Conservation (phyloP, 331 rosid genomes). For the Dryas integrifolia region DNA sequence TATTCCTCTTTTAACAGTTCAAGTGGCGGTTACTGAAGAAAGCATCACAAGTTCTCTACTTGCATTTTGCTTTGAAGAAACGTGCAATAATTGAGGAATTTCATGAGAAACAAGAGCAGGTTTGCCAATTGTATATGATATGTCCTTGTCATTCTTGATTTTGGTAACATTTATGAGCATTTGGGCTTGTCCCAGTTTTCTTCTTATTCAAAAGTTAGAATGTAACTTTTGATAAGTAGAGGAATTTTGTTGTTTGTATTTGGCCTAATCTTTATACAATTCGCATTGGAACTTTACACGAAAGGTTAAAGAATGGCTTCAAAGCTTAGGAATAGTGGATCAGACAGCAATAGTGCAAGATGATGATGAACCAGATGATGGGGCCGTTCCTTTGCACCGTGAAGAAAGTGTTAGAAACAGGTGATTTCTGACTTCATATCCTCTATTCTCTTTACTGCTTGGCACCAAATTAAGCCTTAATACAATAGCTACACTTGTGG, state of each 20-base stretch:
- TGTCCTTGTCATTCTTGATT: not conserved
- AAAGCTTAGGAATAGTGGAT: slow-evolving; percentile 73
- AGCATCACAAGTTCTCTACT: slow-evolving; percentile 84
- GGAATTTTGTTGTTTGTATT: not conserved
- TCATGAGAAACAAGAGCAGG: slow-evolving; percentile 90
- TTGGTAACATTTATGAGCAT: not conserved
- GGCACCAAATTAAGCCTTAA: slow-evolving; percentile 7
- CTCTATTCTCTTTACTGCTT: not conserved
- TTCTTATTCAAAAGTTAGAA: not conserved
- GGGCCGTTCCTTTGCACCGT: slow-evolving; percentile 56
- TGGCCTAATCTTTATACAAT: not conserved
- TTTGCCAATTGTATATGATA: slow-evolving; percentile 31
- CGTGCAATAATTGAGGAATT: slow-evolving; percentile 77
- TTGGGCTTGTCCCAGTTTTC: not conserved
- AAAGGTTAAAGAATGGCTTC: slow-evolving; percentile 95
- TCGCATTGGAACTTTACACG: not conserved
- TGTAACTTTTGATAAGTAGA: not conserved
- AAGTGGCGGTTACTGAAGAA: slow-evolving; percentile 77
- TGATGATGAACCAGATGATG: slow-evolving; percentile 86
- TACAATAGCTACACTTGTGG: slow-evolving; percentile 1
- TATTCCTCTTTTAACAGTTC: slow-evolving; percentile 44
- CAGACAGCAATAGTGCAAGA: slow-evolving; percentile 67
- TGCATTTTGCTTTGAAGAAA: slow-evolving; percentile 84
- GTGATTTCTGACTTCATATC: slow-evolving; percentile 28
- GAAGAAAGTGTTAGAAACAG: slow-evolving; percentile 65